Conservation (phyloP, 768 basidiomycete genomes). For the Pisolithus microcarpus region DNA sequence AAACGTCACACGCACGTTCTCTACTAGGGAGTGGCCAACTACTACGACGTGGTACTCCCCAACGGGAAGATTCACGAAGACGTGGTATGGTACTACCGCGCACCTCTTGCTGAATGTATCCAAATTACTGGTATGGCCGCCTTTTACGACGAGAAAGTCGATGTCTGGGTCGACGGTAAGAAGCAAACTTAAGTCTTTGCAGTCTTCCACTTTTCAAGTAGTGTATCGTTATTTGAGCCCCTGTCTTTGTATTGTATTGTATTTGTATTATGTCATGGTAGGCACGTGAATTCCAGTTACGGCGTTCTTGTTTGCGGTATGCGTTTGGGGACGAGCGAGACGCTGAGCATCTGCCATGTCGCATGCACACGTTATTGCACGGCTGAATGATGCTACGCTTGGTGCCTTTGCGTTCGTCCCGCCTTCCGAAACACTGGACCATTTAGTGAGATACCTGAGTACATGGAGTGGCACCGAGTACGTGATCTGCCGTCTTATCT, state of each 20-base stretch:
- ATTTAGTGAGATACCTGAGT: constrained; percentile 67
- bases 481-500: constrained; percentile 25
- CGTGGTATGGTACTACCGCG: constrained; percentile 60
- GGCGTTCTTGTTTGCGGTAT: too few relatives aligned
- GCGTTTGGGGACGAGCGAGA: neutral
- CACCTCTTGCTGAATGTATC: constrained; percentile 43
- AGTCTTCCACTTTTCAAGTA: neutral
- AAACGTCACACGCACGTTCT: constrained; percentile 1
- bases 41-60: constrained; percentile 45
- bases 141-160: constrained; percentile 63
- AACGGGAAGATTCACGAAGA: constrained; percentile 39
- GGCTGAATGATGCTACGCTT: constrained; percentile 55
- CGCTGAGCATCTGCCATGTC: constrained; percentile 37
- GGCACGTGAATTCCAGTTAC: constrained; percentile 13
- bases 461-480: constrained; percentile 89
- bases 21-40: constrained; percentile 50
- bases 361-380: constrained; percentile 32
- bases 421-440: constrained; percentile 59
- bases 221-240: neutral
- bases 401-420: constrained; percentile 56
- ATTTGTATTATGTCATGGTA: neutral
- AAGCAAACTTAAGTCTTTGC: constrained; percentile 32
- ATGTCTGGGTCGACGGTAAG: constrained; percentile 55
- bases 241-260: neutral
- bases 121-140: constrained; percentile 46